phyloP scores from a whole-genome alignment of 495 filamentous ascomycete genomes.

The Lichina pygmaea region DNA sequence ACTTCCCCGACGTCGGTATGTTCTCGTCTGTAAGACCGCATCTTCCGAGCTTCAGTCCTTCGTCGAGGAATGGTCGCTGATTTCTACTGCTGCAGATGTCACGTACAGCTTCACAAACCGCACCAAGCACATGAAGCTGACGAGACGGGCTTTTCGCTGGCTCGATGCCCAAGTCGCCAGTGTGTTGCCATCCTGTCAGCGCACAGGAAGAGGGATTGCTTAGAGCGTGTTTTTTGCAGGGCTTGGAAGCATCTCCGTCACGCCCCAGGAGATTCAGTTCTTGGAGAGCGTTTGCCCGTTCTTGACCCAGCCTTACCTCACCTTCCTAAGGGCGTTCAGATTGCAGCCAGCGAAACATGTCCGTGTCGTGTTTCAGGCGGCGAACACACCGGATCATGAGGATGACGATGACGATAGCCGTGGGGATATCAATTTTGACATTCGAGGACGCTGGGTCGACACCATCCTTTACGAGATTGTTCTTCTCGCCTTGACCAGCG shows the following conservation, averaged over 20 bases:
- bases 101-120: conserved; percentile 88
- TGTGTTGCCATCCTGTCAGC: conserved; percentile 11
- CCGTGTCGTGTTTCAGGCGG: conserved; percentile 14
- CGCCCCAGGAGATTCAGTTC: conserved; percentile 50
- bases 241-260: conserved; percentile 50
- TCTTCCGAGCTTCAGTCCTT: neutral
- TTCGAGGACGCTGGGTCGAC: conserved; percentile 70
- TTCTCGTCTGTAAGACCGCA: conserved; percentile 1
- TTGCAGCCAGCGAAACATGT: conserved; percentile 62
- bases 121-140: conserved; percentile 79
- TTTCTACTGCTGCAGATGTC: conserved; percentile 21
- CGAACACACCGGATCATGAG: conserved; percentile 37
- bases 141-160: conserved; percentile 60
- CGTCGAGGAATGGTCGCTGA: conserved; percentile 6
- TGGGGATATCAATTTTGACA: conserved; percentile 45
- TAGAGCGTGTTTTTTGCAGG: conserved; percentile 17
- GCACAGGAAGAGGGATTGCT: neutral
- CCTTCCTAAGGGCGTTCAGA: conserved; percentile 54
- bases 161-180: conserved; percentile 55
- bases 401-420: conserved; percentile 37
- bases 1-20: conserved; percentile 55
- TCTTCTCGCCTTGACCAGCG: conserved; percentile 66
- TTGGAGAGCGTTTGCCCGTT: conserved; percentile 62
- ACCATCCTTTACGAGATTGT: conserved; percentile 97
- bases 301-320: conserved; percentile 46